Base-by-base conservation (phyloP, 257 asterid species). In the Misopates orontium region DNA sequence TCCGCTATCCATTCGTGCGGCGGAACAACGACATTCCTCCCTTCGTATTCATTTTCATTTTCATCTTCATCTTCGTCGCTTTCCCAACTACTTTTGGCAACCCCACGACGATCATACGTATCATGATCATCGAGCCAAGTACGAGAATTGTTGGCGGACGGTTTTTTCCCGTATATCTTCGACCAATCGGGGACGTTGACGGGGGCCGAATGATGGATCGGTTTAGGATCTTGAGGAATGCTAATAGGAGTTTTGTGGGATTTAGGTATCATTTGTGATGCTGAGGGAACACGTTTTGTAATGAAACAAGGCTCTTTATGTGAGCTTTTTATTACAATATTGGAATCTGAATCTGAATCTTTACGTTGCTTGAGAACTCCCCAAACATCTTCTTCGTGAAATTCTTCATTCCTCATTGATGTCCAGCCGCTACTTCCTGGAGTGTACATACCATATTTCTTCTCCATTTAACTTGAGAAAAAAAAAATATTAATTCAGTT, bases 1-100 rank as follows among this genome's bases (percentile, higher is more conserved):
- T 58, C 83, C 7, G 88, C 88, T 1, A 83, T 67, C 80, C 77
- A 79, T 78, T 83, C 83, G 67, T 87, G 95, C 5, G 92, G 92
- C n/a, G 95, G 88, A 4, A 82, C 42, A 4, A 82, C 42, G 65
- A 80, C 19, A 54, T 42, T 61, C 1, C 51, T 62, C 14, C 23
- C 73, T 18, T 55, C 70, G 4, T 62, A 56, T 3, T 28, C 69
- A 1, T 61, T 76, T 1, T 66, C 76, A 0, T 71, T 78, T 0
- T 64, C 78, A 0, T 76, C 82, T 0, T 82, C 90, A 0, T 78
- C 85, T 0, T 77, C 83, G 45, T 28, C 72, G n/a, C n/a, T 72
- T 18, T 76, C 79, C 68, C 79, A 69, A 8, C 68, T 71, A 18
- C 66, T 62, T 32, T 66, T 66, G 1, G 13, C 47, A 32, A 52